Evolutionary conservation across 176 grass and related monocot genomes (phyloP).

Genomic region (Aegilops speltoides): DNA sequence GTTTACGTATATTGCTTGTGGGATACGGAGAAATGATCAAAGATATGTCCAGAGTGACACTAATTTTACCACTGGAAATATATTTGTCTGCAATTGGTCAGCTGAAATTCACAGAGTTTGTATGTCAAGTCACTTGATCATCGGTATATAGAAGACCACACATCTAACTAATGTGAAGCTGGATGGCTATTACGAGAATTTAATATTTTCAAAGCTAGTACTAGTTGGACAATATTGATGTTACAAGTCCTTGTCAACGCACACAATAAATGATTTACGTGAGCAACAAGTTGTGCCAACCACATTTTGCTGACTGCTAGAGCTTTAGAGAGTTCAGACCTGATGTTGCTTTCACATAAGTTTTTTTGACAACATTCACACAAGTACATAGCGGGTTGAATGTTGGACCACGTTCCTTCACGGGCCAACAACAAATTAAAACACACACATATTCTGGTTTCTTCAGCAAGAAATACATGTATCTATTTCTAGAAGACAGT

Average conservation of each 20-base stretch:
- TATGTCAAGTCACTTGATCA: no score
- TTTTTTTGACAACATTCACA: no score
- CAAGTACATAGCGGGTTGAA: background rate
- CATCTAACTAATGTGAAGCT: background rate
- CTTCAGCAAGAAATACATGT: background rate
- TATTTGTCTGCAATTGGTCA: background rate
- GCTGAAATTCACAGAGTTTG: background rate
- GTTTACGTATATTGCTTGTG: background rate
- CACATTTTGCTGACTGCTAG: background rate
- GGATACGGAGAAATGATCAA: background rate
- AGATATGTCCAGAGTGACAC: background rate
- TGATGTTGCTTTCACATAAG: background rate
- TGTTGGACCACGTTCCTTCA: background rate
- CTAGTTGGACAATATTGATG: background rate
- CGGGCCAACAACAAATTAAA: background rate
- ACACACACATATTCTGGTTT: background rate
- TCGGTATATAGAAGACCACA: background rate
- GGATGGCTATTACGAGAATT: background rate
- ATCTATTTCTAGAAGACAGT: no score
- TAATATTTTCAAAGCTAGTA: background rate
- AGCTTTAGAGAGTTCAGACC: background rate
- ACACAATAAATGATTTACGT: background rate
- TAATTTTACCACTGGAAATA: background rate
- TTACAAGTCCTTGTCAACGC: background rate
- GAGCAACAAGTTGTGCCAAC: slow-evolving; percentile 1